Evolutionary conservation across 192 early-diverging fungal species (phyloP), one percentile per base, ranked within the genome.

Genomic region (Chytriomyces sp.): DNA sequence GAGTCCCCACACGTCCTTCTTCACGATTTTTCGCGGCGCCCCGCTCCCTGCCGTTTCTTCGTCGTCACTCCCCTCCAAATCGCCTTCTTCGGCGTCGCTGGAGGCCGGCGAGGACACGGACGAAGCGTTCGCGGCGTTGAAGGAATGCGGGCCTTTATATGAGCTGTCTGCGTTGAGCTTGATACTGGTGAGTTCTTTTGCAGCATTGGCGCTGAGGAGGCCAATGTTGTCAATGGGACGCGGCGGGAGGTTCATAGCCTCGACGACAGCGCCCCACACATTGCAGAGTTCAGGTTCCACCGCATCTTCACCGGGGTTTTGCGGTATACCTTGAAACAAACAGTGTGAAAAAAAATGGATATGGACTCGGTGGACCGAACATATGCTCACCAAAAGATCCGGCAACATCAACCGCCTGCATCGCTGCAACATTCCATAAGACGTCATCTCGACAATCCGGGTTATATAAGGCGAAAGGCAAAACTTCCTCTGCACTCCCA

Each of bases 371-470:
- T 10, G n/a, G 56, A 25, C 28, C 38, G 2, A 39, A 39, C 14
- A 49, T 14, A 49, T 14, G 31, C 4, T 36, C 28, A 39, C 56
- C 70, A 56, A 56, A 72, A 28, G 70, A 72, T 25, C 33, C 54
- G 17, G 56, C 26, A 38, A 72, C 28, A 39, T 72, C 70, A 4
- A 72, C 17, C 5, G 70, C 70, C 22, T 72, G 55, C 58, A 72
- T 44, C 7, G 37, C 56, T 10, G 70, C 54, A 39, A 60, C 54
- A 28, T 72, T 72, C 70, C 70, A 72, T 6, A 14, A 3, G 12
- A 60, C 31, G 38, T 72, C 70, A 36, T 62, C 38, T 34, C 55
- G 7, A 60, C 70, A 72, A 22, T 72, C 70, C 22, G 70, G 70
- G 39, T 72, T 59, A 28, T 41, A 44, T n/a, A 72, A 40, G 3